Percentiles rank a stretch among this genome's conserved stretches.
Evolutionary conservation across 495 filamentous ascomycete species (phyloP).

Genomic region (Hypoxylon crocopeplum): DNA sequence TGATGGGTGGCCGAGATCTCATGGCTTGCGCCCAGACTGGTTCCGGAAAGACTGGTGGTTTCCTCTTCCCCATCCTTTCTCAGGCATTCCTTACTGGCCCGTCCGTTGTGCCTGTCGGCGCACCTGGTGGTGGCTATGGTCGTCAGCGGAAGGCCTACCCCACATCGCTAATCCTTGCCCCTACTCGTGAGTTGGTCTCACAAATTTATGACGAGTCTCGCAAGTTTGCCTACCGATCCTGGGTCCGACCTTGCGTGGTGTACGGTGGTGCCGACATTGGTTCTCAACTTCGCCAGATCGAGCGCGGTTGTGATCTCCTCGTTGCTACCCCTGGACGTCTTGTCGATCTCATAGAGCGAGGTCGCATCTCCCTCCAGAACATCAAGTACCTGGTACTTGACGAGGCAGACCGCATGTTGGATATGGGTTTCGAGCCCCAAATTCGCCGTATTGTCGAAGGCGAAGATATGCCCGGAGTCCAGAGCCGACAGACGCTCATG

Average conservation of each 20-base stretch:
- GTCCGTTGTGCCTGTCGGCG: conserved; percentile 66
- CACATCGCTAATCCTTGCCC: conserved; percentile 92
- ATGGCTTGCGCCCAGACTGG: conserved; percentile 99
- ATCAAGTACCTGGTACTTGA: conserved; percentile 99
- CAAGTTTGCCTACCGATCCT: conserved; percentile 98
- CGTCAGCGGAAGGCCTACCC: conserved; percentile 94
- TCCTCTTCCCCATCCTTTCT: conserved; percentile 97
- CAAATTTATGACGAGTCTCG: conserved; percentile 98
- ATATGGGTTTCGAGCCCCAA: conserved; percentile 99
- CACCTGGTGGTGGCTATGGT: conserved; percentile 71
- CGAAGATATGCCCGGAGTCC: conserved; percentile 92
- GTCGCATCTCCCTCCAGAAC: conserved; percentile 92
- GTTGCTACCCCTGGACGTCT: conserved; percentile 97
- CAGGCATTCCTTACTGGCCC: conserved; percentile 93
- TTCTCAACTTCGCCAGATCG: conserved; percentile 94
- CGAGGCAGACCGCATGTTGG: conserved; percentile 99
- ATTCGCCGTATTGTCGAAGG: conserved; percentile 98
- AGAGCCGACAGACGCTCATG: conserved; percentile 96
- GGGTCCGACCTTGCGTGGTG: conserved; percentile 97
- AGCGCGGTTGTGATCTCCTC: conserved; percentile 95
- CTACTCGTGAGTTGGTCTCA: conserved; percentile 96
- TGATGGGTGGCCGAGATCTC: conserved; percentile 93
- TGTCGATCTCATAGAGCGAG: conserved; percentile 97
- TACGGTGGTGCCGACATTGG: conserved; percentile 99
- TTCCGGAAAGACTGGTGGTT: conserved; percentile 99